phyloP scores from a whole-genome alignment of 495 filamentous ascomycete genomes.

The Chaetomium fimeti region DNA sequence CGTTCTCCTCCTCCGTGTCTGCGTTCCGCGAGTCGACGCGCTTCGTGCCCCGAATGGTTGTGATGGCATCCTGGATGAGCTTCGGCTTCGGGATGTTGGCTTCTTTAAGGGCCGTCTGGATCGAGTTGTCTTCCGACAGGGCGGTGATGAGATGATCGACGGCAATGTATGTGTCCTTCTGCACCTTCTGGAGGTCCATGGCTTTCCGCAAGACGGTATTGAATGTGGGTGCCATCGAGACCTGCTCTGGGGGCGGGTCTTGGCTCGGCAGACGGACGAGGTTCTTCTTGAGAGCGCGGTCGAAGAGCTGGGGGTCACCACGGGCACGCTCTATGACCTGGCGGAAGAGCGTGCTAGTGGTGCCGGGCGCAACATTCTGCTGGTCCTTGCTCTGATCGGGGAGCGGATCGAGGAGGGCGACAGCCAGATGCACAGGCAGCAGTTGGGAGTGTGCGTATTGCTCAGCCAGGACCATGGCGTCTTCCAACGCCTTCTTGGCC shows the following conservation, averaged over 20 bases:
- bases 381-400: constrained; percentile 74
- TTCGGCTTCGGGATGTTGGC: constrained; percentile 90
- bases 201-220: constrained; percentile 77
- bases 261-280: constrained; percentile 89
- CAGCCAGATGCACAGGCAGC: constrained; percentile 81
- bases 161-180: constrained; percentile 91
- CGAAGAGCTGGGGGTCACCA: constrained; percentile 84
- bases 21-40: constrained; percentile 94
- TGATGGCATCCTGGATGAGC: constrained; percentile 80
- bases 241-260: constrained; percentile 86
- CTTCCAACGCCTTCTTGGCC: constrained; percentile 81
- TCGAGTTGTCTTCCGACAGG: constrained; percentile 70
- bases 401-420: constrained; percentile 80
- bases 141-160: constrained; percentile 90
- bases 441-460: constrained; percentile 90
- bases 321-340: constrained; percentile 93
- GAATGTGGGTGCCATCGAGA: constrained; percentile 76
- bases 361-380: constrained; percentile 59
- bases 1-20: constrained; percentile 83
- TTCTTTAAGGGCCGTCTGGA: constrained; percentile 73
- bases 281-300: constrained; percentile 84
- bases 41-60: constrained; percentile 84
- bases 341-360: constrained; percentile 74
- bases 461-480: constrained; percentile 77
- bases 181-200: constrained; percentile 88